phyloP scores from a whole-genome alignment of 352 stramenopile genomes.

The Phytophthora meadii region DNA sequence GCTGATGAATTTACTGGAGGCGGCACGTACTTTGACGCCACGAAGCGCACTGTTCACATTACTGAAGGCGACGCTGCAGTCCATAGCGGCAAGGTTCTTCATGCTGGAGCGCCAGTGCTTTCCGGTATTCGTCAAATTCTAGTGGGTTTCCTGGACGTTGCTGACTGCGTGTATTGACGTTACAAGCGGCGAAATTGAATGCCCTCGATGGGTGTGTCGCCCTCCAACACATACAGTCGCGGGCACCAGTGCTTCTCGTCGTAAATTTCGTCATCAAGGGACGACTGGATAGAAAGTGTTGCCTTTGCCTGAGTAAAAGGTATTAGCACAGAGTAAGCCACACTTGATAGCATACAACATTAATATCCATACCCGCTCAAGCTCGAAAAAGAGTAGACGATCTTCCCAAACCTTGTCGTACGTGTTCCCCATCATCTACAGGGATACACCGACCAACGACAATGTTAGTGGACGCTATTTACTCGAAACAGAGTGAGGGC shows the following conservation, averaged over 20 bases:
- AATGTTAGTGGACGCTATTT: neutral
- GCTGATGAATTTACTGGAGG: conserved; percentile 88
- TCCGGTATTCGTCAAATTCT: conserved; percentile 88
- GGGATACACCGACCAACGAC: neutral
- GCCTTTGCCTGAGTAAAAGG: conserved; percentile 58
- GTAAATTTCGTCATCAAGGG: conserved; percentile 71
- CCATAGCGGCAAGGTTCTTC: conserved; percentile 93
- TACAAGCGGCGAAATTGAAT: conserved; percentile 82
- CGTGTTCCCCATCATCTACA: conserved; percentile 84
- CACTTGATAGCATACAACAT: neutral
- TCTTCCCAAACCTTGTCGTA: conserved; percentile 90
- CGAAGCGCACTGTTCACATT: conserved; percentile 70
- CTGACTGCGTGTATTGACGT: conserved; percentile 48
- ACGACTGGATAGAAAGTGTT: conserved; percentile 77
- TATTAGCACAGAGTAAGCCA: too few relatives aligned
- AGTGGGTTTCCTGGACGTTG: conserved; percentile 93
- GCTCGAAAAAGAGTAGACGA: conserved; percentile 79
- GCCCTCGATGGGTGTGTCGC: conserved; percentile 78
- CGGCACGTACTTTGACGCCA: conserved; percentile 93
- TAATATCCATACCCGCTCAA: conserved; percentile 61
- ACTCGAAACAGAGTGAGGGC: neutral
- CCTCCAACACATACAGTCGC: conserved; percentile 76
- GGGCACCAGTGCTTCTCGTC: conserved; percentile 79
- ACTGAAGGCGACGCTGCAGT: conserved; percentile 87
- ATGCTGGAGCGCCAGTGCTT: conserved; percentile 90